Percentiles rank a stretch among this genome's conserved stretches.
Conservation (phyloP, 257 asterid species). For the Mitragyna speciosa region DNA sequence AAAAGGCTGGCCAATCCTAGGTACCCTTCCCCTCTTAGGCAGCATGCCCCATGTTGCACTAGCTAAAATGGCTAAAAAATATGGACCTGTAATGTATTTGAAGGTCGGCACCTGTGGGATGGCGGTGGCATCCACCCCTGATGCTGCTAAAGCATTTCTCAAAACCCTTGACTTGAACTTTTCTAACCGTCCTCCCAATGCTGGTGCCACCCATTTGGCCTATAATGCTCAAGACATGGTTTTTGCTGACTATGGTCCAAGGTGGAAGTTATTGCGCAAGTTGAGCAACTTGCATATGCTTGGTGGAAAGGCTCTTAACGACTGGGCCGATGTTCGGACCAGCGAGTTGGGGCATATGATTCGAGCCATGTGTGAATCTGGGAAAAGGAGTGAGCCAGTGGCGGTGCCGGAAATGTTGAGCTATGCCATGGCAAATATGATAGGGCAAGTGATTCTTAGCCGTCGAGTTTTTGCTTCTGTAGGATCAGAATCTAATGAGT, state of each 20-base stretch:
- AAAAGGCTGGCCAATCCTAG: conserved; percentile 46
- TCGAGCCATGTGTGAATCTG: conserved; percentile 27
- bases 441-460: conserved; percentile 49
- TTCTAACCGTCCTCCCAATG: conserved; percentile 43
- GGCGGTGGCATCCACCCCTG: conserved; percentile 53
- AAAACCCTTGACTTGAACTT: conserved; percentile 43
- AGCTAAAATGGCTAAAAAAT: conserved; percentile 47
- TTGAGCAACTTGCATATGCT: conserved; percentile 47
- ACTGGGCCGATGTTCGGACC: conserved; percentile 36
- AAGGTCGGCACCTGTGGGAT: conserved; percentile 42
- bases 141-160: conserved; percentile 44
- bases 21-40: conserved; percentile 47
- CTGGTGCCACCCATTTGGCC: conserved; percentile 43
- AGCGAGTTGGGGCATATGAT: conserved; percentile 44
- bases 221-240: conserved; percentile 47
- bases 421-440: conserved; percentile 50
- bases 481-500: conserved; percentile 43
- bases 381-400: conserved; percentile 28
- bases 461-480: conserved; percentile 33
- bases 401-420: conserved; percentile 40
- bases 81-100: conserved; percentile 48
- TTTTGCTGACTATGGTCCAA: conserved; percentile 48
- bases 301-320: conserved; percentile 39
- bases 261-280: conserved; percentile 49
- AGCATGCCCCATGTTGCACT: conserved; percentile 46